Evolutionary conservation across 164 flowering plant species (phyloP).

Genomic region (Nymphaea thermarum): DNA sequence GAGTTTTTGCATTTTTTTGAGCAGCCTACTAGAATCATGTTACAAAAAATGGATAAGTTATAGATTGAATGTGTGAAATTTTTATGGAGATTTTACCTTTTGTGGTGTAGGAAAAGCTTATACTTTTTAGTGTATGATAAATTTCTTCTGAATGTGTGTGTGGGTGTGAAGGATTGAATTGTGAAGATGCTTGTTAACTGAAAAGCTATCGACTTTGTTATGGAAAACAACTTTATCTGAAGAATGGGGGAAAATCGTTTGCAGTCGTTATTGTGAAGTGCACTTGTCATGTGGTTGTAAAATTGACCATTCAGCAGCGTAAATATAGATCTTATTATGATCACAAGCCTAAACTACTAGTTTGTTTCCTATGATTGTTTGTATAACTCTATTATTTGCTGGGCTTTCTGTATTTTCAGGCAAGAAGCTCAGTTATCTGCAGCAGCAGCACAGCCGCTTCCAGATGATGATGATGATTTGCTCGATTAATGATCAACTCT

Average conservation of each 20-base stretch:
- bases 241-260: no score
- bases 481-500: no score
- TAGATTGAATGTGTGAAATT: no score
- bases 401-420: slow-evolving; percentile 2
- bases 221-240: no score
- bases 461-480: slow-evolving; percentile 8
- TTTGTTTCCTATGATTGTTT: not conserved
- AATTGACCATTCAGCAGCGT: not conserved
- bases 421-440: slow-evolving; percentile 6
- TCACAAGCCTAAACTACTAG: not conserved
- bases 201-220: not conserved
- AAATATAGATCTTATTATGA: not conserved
- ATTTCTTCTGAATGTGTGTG: no score
- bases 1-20: no score
- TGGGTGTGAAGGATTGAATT: no score
- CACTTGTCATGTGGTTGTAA: not conserved
- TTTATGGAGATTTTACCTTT: no score
- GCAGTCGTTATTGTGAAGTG: not conserved
- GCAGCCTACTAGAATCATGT: no score
- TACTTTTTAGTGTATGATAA: no score
- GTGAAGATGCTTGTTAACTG: not conserved
- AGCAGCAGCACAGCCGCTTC: slow-evolving; percentile 9
- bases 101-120: no score
- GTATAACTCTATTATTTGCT: slow-evolving; percentile 1
- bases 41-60: no score